Base-by-base conservation (phyloP, 495 filamentous ascomycete species). In the Tetracladium setigerum region DNA sequence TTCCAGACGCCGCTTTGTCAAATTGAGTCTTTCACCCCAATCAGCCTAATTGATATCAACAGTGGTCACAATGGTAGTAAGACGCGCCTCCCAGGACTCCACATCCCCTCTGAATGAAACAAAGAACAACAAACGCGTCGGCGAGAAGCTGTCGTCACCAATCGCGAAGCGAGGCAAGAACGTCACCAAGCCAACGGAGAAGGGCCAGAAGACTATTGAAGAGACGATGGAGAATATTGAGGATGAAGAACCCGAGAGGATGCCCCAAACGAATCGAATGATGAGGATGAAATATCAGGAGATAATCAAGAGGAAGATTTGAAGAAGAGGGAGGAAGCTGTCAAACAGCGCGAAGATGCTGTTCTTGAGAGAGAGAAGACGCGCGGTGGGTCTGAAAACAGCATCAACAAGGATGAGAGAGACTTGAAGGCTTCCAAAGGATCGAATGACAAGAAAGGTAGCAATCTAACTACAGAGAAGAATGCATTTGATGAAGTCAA, bases 401-500 rank as follows among this genome's bases (percentile, higher is more conserved):
- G n/a, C 38, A 6, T 15, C 14, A 16, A 38, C 12, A 16, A 38
- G 12, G 36, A 38, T 15, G 17, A n/a, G n/a, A n/a, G n/a, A n/a
- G n/a, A n/a, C n/a, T n/a, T n/a, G n/a, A n/a, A n/a, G n/a, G n/a
- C n/a, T n/a, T n/a, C n/a, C n/a, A n/a, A n/a, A n/a, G n/a, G n/a
- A n/a, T n/a, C n/a, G n/a, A n/a, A n/a, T n/a, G n/a, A n/a, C n/a
- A n/a, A n/a, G n/a, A n/a, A n/a, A n/a, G n/a, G n/a, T n/a, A n/a
- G n/a, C n/a, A n/a, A n/a, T n/a, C n/a, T n/a, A n/a, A n/a, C 31
- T 34, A 34, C 31, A 5, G 22, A 52, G 38, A 44, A 53, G 44
- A 47, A 53, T 15, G 38, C 50, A 16, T 47, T 53, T 22, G 50
- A 43, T 39, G 44, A 53, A 27, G 44, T 52, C 24, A 41, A 48